These are phyloP conservation scores for Candida sanyiensis DNA, from an alignment of 805 yeast genomes.

Conservation along the genomic window DNA sequence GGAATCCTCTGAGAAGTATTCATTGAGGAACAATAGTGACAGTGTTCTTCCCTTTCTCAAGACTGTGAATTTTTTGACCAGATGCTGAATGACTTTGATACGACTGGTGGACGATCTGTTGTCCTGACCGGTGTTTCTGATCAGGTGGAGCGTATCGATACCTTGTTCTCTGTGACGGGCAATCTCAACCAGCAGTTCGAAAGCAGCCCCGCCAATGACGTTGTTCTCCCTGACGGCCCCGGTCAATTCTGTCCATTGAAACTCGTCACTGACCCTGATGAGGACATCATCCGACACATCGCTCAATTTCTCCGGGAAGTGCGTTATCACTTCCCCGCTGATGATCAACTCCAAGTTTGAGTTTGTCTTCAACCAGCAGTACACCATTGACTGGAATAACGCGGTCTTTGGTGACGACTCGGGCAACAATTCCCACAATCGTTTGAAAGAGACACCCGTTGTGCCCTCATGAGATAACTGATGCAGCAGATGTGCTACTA, in stretches of 20 bases:
- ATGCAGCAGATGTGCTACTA: constrained; percentile 30
- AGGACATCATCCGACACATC: constrained; percentile 10
- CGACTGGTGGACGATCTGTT: constrained; percentile 64
- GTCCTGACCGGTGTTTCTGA: constrained; percentile 58
- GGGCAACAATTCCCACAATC: constrained; percentile 31
- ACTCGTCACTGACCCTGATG: constrained; percentile 44
- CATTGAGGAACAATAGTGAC: constrained; percentile 45
- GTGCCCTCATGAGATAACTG: constrained; percentile 32
- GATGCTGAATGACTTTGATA: constrained; percentile 47
- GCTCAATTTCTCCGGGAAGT: constrained; percentile 1
- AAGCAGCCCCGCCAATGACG: constrained; percentile 50
- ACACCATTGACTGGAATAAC: constrained; percentile 29
- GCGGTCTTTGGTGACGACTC: constrained; percentile 22
- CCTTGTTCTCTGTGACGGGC: constrained; percentile 54
- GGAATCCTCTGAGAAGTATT: constrained; percentile 31
- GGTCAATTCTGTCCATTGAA: constrained; percentile 52
- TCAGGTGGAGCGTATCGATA: constrained; percentile 52
- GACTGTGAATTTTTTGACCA: constrained; percentile 38
- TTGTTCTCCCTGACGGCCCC: constrained; percentile 49
- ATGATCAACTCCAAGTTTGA: constrained; percentile 11
- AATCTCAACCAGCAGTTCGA: constrained; percentile 50
- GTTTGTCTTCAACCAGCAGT: constrained; percentile 33
- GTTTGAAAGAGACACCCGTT: constrained; percentile 27
- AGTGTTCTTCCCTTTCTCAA: constrained; percentile 46
- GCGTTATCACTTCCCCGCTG: constrained; percentile 2